A percentile compares a stretch with the other conserved stretches of the same genome.
Evolutionary conservation across 78 protist genomes (phyloP).

Genomic region (Cavenderia fasciculata): DNA sequence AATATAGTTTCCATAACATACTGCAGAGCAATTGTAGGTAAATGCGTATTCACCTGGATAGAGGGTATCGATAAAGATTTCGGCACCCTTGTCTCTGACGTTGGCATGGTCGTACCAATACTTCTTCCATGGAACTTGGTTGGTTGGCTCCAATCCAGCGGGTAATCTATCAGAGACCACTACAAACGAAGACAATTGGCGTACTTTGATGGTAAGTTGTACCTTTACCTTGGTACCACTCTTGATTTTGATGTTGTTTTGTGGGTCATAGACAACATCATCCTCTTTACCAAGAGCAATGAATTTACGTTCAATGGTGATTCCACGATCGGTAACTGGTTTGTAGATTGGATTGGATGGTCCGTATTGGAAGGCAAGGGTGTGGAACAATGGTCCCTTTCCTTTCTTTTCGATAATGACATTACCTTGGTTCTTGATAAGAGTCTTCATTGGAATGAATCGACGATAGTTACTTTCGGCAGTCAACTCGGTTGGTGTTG

Average conservation of each 20-base stretch:
- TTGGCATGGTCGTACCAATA: conserved; percentile 27
- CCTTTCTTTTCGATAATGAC: conserved; percentile 27
- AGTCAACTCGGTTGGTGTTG: background rate
- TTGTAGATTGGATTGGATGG: background rate
- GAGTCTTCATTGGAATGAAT: conserved; percentile 16
- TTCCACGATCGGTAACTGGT: conserved; percentile 1
- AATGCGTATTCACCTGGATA: conserved; percentile 15
- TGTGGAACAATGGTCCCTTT: conserved; percentile 5
- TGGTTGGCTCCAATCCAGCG: conserved; percentile 51
- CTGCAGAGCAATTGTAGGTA: background rate
- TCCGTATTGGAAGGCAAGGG: conserved; percentile 11
- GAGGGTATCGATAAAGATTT: conserved; percentile 15
- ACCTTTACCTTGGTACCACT: conserved; percentile 44
- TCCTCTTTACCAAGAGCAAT: background rate
- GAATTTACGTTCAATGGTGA: conserved; percentile 4
- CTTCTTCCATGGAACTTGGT: background rate
- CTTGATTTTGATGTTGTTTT: conserved; percentile 9
- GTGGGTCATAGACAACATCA: background rate
- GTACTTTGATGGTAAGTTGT: background rate
- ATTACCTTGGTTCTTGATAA: conserved; percentile 31
- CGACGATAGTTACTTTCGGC: background rate
- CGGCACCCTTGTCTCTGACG: conserved; percentile 37
- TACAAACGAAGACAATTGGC: background rate
- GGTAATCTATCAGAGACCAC: conserved; percentile 39
- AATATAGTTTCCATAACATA: conserved; percentile 14